Percentiles rank a stretch among this genome's conserved stretches.
phyloP scores from a whole-genome alignment of 345 rosid genomes.

The Viola odorata region DNA sequence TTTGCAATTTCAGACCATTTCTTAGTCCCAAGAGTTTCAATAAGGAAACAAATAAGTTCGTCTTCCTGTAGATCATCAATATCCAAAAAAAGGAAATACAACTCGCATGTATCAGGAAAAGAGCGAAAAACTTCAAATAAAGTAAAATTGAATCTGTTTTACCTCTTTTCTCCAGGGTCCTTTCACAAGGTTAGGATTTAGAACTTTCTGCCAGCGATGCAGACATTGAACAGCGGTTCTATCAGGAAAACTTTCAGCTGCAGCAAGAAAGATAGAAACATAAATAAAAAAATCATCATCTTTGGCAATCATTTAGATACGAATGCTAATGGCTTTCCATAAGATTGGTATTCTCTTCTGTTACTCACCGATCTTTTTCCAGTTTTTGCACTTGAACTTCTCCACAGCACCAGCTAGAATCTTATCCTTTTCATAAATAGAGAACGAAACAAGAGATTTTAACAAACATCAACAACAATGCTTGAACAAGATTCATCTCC shows the following conservation, averaged over 20 bases:
- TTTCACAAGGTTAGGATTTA: conserved; percentile 22
- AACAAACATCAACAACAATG: not conserved
- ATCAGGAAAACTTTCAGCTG: conserved; percentile 21
- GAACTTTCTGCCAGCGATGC: conserved; percentile 30
- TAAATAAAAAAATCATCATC: not conserved
- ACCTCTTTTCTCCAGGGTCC: conserved; percentile 25
- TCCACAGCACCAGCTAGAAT: conserved; percentile 23
- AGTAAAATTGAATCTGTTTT: too few relatives aligned
- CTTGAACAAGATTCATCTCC: not conserved
- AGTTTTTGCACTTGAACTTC: conserved; percentile 20
- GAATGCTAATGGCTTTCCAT: too few relatives aligned
- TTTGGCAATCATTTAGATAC: not conserved
- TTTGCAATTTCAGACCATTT: conserved; percentile 15
- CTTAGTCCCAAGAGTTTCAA: conserved; percentile 11
- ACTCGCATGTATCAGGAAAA: too few relatives aligned
- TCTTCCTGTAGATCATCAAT: conserved; percentile 16
- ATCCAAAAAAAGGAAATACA: too few relatives aligned
- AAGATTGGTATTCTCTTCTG: too few relatives aligned
- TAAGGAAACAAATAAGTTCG: conserved; percentile 9
- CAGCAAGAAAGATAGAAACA: not conserved
- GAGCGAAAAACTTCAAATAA: too few relatives aligned
- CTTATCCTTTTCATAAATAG: conserved; percentile 15
- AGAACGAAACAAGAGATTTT: not conserved
- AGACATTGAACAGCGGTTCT: conserved; percentile 25
- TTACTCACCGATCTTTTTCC: conserved; percentile 32